phyloP scores from a whole-genome alignment of 2,329 filamentous ascomycete species.

The Botryosphaeria agaves region DNA sequence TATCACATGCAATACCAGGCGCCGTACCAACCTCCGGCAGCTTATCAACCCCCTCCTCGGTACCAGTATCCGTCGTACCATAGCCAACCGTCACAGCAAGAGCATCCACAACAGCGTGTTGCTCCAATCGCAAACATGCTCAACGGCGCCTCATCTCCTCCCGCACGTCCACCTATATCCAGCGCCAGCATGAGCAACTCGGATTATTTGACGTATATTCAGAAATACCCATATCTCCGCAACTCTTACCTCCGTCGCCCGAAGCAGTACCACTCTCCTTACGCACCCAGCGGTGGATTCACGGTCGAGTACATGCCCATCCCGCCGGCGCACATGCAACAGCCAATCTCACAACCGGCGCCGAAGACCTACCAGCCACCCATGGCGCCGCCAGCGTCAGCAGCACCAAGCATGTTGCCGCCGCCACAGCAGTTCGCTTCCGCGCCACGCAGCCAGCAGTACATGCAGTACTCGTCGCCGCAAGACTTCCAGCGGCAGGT shows the following conservation, averaged over 20 bases:
- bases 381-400: slow-evolving; percentile 3
- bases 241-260: slow-evolving; percentile 26
- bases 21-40: background rate
- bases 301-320: slow-evolving; percentile 20
- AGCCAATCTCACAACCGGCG: slow-evolving; percentile 8
- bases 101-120: slow-evolving; percentile 1
- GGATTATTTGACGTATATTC: slow-evolving; percentile 24
- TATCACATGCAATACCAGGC: too few species aligned
- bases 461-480: slow-evolving; percentile 23
- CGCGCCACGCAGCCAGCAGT: slow-evolving; percentile 8
- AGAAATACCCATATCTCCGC: slow-evolving; percentile 27
- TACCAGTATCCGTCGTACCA: slow-evolving; percentile 1
- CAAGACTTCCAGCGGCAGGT: slow-evolving; percentile 26
- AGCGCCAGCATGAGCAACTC: slow-evolving; percentile 6
- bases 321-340: slow-evolving; percentile 10
- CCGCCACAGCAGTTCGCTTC: slow-evolving; percentile 6
- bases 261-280: slow-evolving; percentile 29
- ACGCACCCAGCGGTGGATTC: slow-evolving; percentile 24
- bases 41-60: background rate
- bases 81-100: background rate
- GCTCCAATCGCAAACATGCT: slow-evolving; percentile 2
- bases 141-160: background rate
- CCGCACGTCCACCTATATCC: background rate
- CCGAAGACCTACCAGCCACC: slow-evolving; percentile 4
- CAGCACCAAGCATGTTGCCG: too few species aligned